Percentiles rank a stretch among this genome's conserved stretches.
Conservation (phyloP, 1,284 basidiomycete species). For the Leccinum pachyderme region DNA sequence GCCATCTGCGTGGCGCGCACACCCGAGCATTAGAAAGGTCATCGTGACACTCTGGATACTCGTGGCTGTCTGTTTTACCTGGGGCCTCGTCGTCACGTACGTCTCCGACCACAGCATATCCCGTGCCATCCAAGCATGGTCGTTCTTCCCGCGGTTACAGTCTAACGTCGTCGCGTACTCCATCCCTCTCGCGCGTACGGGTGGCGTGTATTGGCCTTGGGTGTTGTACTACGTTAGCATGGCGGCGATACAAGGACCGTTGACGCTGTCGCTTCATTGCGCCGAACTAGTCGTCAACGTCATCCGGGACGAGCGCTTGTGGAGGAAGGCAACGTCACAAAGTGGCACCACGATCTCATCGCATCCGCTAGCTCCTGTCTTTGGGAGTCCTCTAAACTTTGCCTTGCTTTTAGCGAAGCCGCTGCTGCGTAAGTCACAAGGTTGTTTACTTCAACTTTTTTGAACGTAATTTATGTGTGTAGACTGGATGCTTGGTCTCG, state of each 20-base stretch:
- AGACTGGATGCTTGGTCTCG: conserved; percentile 36
- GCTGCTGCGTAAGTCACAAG: conserved; percentile 24
- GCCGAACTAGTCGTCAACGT: conserved; percentile 31
- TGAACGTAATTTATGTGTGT: not conserved
- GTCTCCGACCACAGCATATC: conserved; percentile 13
- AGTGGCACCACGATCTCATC: conserved; percentile 15
- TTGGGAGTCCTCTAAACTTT: conserved; percentile 17
- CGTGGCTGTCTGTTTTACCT: conserved; percentile 16
- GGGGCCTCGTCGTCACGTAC: conserved; percentile 24
- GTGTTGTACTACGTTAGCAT: conserved; percentile 27
- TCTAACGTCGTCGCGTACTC: conserved; percentile 26
- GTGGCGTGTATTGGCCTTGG: conserved; percentile 25
- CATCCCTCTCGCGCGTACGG: conserved; percentile 17
- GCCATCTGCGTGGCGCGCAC: conserved; percentile 30
- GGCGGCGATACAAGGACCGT: conserved; percentile 26
- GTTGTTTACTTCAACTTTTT: not conserved
- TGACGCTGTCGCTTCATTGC: conserved; percentile 32
- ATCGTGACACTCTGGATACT: conserved; percentile 23
- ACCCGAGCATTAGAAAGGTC: conserved; percentile 20
- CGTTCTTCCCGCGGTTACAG: conserved; percentile 26
- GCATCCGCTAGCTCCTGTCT: conserved; percentile 22
- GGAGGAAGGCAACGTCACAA: conserved; percentile 23
- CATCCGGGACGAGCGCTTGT: conserved; percentile 28
- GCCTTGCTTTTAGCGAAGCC: conserved; percentile 24
- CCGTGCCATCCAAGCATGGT: conserved; percentile 16